Evolutionary conservation across 2,329 filamentous ascomycete species (phyloP).

Genomic region (Paracamarosporium sp.): DNA sequence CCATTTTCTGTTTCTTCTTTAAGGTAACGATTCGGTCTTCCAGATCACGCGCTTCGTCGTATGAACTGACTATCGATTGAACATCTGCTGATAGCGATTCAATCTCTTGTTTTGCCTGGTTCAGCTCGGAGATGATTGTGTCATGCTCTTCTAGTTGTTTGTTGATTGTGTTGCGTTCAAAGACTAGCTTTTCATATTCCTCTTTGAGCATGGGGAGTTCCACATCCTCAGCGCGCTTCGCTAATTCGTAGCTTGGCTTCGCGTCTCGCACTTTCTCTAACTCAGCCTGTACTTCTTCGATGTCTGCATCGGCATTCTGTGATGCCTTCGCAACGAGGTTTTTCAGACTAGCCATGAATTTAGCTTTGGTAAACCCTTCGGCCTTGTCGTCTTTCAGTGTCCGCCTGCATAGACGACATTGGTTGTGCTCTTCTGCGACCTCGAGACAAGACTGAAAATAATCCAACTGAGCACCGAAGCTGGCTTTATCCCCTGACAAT

Average conservation of each 20-base stretch:
- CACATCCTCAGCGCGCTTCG: conserved; percentile 67
- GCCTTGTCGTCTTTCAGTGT: conserved; percentile 64
- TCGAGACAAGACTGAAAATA: conserved; percentile 75
- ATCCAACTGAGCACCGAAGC: conserved; percentile 71
- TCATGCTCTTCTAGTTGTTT: conserved; percentile 68
- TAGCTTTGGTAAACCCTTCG: conserved; percentile 60
- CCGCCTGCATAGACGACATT: conserved; percentile 78
- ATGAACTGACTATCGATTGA: conserved; percentile 74
- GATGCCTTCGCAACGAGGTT: conserved; percentile 57
- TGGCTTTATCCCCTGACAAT: conserved; percentile 68
- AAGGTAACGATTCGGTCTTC: conserved; percentile 78
- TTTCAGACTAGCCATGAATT: conserved; percentile 71
- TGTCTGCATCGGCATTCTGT: conserved; percentile 66
- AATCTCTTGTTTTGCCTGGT: conserved; percentile 73
- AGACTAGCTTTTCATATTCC: conserved; percentile 63
- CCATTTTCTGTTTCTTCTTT: conserved; percentile 75
- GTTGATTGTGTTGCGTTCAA: conserved; percentile 47
- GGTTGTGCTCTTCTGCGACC: conserved; percentile 70
- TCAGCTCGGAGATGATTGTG: conserved; percentile 65
- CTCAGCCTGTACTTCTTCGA: conserved; percentile 66
- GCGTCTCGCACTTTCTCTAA: conserved; percentile 64
- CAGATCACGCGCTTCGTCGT: conserved; percentile 74
- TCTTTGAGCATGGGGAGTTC: conserved; percentile 75
- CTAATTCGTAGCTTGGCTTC: conserved; percentile 73
- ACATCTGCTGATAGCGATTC: conserved; percentile 80